Base-by-base conservation (phyloP, 306 rosid genomes). In the Potentilla sterilis region DNA sequence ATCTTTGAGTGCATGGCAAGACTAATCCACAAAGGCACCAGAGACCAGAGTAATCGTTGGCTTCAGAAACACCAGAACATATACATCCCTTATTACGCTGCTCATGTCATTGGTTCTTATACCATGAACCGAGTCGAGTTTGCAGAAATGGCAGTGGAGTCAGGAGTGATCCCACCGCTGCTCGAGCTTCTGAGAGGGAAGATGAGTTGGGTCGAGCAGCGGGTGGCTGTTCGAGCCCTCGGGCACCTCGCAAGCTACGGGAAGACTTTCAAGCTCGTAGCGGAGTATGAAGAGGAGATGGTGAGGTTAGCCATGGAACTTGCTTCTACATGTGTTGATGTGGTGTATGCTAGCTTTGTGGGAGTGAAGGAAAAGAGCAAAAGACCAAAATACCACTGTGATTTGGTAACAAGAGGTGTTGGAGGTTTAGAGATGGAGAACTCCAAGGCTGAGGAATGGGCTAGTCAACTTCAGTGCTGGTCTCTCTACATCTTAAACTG, bases 71-170 rank as follows among this genome's bases (percentile, higher is more conserved):
- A 81, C 59, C 95, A 93, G 77, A 93, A 93, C 77, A 87, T 89
- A 6, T 93, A 89, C 65, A 81, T 89, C 44, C 98, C 98, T 43
- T 93, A 93, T 41, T 93, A 93, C 44, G 95, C 98, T 15, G 95
- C 95, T 43, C 97, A 92, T 54, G 84, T 90, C 10, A 92, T 92
- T 68, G 98, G 98, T 19, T 92, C 98, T 46, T 90, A 90, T 75
- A 93, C 98, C 7, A 87, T 90, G 87, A 87, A 93, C 69, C 84
- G 74, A 69, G 85, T 79, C 4, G 88, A 86, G 75, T 93, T 89
- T 43, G 90, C 93, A 12, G 84, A 87, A 66, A 58, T 69, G 65
- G 96, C 98, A 1, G 96, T 82, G 0, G 46, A 85, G 28, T 82
- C 91, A 0, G 97, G 98, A 3, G 93, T 90, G 2, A 81, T 93